phyloP scores from a whole-genome alignment of 768 basidiomycete genomes.

The Tricholoma matsutake region DNA sequence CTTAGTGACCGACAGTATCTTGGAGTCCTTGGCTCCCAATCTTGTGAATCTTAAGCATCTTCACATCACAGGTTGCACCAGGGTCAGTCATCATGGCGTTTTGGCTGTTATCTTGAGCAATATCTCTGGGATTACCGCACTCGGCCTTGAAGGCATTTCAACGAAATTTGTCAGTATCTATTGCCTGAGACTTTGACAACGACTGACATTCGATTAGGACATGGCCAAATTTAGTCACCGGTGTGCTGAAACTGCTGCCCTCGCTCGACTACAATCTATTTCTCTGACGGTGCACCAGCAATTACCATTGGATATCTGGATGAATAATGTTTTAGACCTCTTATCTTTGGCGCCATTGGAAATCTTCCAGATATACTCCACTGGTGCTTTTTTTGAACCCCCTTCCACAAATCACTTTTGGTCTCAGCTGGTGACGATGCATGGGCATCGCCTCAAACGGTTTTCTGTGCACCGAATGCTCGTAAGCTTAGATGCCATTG shows the following conservation, averaged over 20 bases:
- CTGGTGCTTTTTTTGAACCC: constrained; percentile 37
- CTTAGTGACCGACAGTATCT: constrained; percentile 53
- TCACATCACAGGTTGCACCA: constrained; percentile 64
- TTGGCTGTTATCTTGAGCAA: constrained; percentile 47
- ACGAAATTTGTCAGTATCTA: constrained; percentile 47
- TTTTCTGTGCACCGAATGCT: constrained; percentile 67
- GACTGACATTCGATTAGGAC: constrained; percentile 38
- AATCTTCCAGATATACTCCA: constrained; percentile 60
- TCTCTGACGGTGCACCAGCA: constrained; percentile 51
- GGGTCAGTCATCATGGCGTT: constrained; percentile 61
- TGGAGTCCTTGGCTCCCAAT: constrained; percentile 47
- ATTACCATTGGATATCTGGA: constrained; percentile 41
- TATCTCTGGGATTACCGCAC: constrained; percentile 42
- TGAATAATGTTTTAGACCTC: constrained; percentile 36
- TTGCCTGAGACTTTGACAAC: neutral
- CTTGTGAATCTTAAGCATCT: constrained; percentile 54
- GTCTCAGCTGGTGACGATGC: constrained; percentile 43
- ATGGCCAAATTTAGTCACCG: constrained; percentile 42
- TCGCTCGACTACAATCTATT: constrained; percentile 49
- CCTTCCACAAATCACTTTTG: constrained; percentile 48
- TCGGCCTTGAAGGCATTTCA: constrained; percentile 65
- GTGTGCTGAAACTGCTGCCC: constrained; percentile 32
- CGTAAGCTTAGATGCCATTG: constrained; percentile 47
- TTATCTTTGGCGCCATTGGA: constrained; percentile 51
- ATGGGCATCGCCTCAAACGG: constrained; percentile 47